Base-by-base conservation (phyloP, 1,284 basidiomycete genomes). In the Inonotus obliquus region DNA sequence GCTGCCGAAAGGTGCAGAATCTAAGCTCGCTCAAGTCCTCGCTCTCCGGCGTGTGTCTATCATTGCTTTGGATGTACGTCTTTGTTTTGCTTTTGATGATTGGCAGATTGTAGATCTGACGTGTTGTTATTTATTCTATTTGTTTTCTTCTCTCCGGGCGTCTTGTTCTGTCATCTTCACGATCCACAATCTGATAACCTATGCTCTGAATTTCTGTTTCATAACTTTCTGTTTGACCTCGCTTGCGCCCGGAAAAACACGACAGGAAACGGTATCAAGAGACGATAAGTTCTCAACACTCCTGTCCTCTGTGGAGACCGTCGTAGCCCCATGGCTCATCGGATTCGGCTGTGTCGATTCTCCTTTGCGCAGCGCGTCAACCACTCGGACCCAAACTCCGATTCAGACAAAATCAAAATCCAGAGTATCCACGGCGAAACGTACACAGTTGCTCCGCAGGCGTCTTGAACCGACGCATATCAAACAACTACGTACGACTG, bases 401-500 rank as follows among this genome's bases (percentile, higher is more conserved):
- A 32, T 4, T 32, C 32, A 32, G 9, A 32, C 41, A 44, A 44
- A 10, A 44, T 17, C 19, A 44, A 44, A 44, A 63, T n/a, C 57
- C 21, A 54, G 61, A 52, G 56, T 54, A 61, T 52, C 17, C 32
- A 27, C 44, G 23, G 49, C 48, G 19, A 59, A 27, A 35, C 61
- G 32, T 17, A 23, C 39, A 19, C n/a, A 51, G 11, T 32, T 54
- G n/a, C 49, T 54, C 35, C 61, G 41, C 13, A 55, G 35, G 27
- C 59, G 38, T 27, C 73, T 86, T n/a, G 76, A 90, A 44, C 85
- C 89, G 4, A 90, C 93, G 0, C 88, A 92, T 68, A 81, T 95
- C 70, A 96, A 96, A 71, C 92, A 94, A 63, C 73, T 95, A n/a
- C 82, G 81, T 23, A 96, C 93, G 0, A 86, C 86, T 23, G 82